Evolutionary conservation across 2,329 filamentous ascomycete genomes (phyloP).

Genomic region (Stagonosporopsis chrysanthemi): DNA sequence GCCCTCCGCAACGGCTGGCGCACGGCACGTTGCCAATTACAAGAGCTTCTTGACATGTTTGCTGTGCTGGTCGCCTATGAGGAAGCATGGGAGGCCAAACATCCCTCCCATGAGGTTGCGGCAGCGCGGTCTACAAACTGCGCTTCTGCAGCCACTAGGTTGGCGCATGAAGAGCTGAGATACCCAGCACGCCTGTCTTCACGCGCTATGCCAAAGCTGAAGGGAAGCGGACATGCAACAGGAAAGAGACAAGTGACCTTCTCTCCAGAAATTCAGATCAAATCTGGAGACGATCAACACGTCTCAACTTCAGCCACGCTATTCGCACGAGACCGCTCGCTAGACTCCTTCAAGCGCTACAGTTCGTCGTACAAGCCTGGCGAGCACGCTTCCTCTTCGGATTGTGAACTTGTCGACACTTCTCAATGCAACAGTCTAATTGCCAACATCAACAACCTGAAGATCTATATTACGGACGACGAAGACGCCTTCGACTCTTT

Average conservation of each 20-base stretch:
- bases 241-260: not conserved
- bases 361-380: not conserved
- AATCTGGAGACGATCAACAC: not conserved
- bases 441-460: slow-evolving; percentile 5
- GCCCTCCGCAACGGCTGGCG: not conserved
- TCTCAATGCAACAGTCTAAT: not conserved
- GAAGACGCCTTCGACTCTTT: not conserved
- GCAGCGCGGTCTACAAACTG: slow-evolving; percentile 3
- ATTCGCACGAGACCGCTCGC: not conserved
- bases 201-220: not conserved
- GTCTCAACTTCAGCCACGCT: not conserved
- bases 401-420: slow-evolving; percentile 3
- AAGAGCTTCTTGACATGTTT: not conserved
- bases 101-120: not conserved
- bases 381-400: not conserved
- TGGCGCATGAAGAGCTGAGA: not conserved
- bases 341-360: not conserved
- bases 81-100: slow-evolving; percentile 1
- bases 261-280: not conserved
- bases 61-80: not conserved
- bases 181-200: not conserved
- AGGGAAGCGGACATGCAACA: not conserved
- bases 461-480: slow-evolving; percentile 8
- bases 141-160: slow-evolving; percentile 1
- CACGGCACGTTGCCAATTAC: not conserved